These are phyloP conservation scores for Coemansia sp. DNA, from an alignment of 192 early-diverging fungal genomes.

Conservation along the genomic window DNA sequence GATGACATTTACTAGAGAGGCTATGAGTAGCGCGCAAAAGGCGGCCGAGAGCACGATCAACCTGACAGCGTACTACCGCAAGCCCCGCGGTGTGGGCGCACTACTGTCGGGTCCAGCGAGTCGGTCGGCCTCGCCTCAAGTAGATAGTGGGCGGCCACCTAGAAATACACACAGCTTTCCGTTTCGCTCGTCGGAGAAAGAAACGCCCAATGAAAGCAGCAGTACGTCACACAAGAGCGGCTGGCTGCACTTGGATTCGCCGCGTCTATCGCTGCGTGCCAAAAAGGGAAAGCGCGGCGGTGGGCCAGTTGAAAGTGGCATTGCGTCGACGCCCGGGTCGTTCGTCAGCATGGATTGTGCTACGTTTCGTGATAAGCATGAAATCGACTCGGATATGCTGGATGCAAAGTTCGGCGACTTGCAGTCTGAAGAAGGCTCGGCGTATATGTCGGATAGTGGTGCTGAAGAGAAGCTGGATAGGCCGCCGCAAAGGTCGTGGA, in stretches of 20 bases:
- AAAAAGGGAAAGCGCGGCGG: conserved; percentile 20
- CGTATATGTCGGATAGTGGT: not conserved
- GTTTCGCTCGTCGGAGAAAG: conserved; percentile 23
- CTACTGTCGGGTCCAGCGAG: conserved; percentile 38
- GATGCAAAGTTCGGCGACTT: conserved; percentile 41
- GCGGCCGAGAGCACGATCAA: conserved; percentile 67
- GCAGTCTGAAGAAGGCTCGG: not conserved
- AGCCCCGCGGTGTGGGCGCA: conserved; percentile 53
- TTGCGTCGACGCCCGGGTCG: conserved; percentile 14
- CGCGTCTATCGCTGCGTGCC: conserved; percentile 32
- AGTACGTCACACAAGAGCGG: conserved; percentile 8
- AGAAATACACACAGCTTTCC: conserved; percentile 49
- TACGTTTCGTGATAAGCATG: not conserved
- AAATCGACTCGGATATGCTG: conserved; percentile 25
- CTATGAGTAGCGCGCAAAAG: conserved; percentile 65
- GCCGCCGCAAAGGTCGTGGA: conserved; percentile 40
- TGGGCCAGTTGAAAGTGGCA: not conserved
- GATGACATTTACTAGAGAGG: conserved; percentile 81
- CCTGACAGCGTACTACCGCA: conserved; percentile 65
- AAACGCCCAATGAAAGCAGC: conserved; percentile 58
- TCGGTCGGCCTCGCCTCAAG: conserved; percentile 53
- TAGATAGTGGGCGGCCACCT: conserved; percentile 49
- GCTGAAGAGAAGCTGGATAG: conserved; percentile 5
- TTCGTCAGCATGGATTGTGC: conserved; percentile 15
- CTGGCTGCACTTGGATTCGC: conserved; percentile 40